Base-by-base conservation (phyloP, 1,284 basidiomycete species). In the Laetiporus sulphureus region DNA sequence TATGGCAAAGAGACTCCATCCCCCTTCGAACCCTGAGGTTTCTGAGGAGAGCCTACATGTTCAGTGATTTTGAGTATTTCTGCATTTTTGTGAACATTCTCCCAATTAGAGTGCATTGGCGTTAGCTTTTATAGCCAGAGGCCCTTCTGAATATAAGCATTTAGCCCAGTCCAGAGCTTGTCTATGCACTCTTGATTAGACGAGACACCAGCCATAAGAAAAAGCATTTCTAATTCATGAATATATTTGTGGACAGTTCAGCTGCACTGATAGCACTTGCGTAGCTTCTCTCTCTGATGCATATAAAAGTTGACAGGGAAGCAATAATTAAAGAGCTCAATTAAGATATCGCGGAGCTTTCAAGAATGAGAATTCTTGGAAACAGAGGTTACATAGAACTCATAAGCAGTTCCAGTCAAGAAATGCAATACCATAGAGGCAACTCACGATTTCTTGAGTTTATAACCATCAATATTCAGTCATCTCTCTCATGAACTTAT, bases 271-370 rank as follows among this genome's bases (percentile, higher is more conserved):
- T 21, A 2, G 10, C 36, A 38, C 1, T 40, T 31, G 1, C 38
- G n/a, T 11, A 60, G 49, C 21, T 51, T 37, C 8, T 49, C 38
- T 0, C 49, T 38, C 38, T 48, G 16, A 53, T 40, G 0, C 45
- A 22, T 3, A 27, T 61, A 49, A 42, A 62, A 71, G 30, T 69
- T 55, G 0, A 61, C 41, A 0, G 66, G 67, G 57, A 74, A 74
- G 36, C 68, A 71, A 42, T 67, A 65, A 43, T 69, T 58, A 44
- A 67, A 73, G 2, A 73, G 38, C 5, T 50, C 67, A 1, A 46
- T 27, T 35, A 70, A 67, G 44, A 71, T 62, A 5, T 40, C 18
- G 0, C 48, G 13, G 0, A 56, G 38, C 0, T n/a, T 40, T 57
- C 57, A 60, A 7, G 48, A 18, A 3, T 51, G 34, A 0, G 55